A percentile compares a stretch with the other conserved stretches of the same genome.
Evolutionary conservation across 345 rosid genomes (phyloP).

Genomic region (Salix dunnii): DNA sequence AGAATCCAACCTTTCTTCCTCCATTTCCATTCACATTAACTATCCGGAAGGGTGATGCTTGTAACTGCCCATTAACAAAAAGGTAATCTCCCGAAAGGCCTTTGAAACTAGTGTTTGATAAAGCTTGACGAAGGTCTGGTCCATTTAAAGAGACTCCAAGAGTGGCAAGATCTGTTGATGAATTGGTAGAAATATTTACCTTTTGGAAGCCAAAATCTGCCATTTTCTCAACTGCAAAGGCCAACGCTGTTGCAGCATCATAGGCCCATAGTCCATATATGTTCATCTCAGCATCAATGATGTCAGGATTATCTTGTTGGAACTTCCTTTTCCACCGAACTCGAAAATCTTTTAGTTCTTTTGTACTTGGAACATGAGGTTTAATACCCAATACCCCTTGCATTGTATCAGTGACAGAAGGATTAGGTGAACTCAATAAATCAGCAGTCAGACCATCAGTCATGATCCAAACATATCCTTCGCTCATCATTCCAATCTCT

Average conservation of each 20-base stretch:
- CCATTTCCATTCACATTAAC: slow-evolving; percentile 29
- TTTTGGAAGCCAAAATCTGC: slow-evolving; percentile 1
- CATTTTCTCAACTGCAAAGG: slow-evolving; percentile 31
- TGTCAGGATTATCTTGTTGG: slow-evolving; percentile 18
- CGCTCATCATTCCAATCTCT: slow-evolving; percentile 52
- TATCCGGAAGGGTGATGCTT: slow-evolving; percentile 26
- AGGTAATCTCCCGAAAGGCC: slow-evolving; percentile 37
- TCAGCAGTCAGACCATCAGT: slow-evolving; percentile 23
- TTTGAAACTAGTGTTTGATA: slow-evolving; percentile 21
- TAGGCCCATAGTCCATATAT: slow-evolving; percentile 35
- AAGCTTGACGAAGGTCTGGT: slow-evolving; percentile 10
- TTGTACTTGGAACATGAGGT: slow-evolving; percentile 24
- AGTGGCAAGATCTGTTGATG: neutral
- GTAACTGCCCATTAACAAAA: slow-evolving; percentile 28
- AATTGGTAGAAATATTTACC: neutral
- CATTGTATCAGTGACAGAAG: slow-evolving; percentile 21
- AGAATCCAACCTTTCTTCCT: slow-evolving; percentile 32
- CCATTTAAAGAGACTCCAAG: slow-evolving; percentile 24
- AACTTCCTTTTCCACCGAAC: slow-evolving; percentile 33
- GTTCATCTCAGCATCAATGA: slow-evolving; percentile 14
- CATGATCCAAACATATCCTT: slow-evolving; percentile 58
- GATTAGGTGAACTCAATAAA: slow-evolving; percentile 1
- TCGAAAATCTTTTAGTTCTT: slow-evolving; percentile 18
- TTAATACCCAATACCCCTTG: slow-evolving; percentile 35
- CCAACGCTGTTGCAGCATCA: slow-evolving; percentile 40